Evolutionary conservation across 2,329 filamentous ascomycete species (phyloP), one percentile per base, ranked within the genome.

Genomic region (Myriosclerotinia scirpicola): DNA sequence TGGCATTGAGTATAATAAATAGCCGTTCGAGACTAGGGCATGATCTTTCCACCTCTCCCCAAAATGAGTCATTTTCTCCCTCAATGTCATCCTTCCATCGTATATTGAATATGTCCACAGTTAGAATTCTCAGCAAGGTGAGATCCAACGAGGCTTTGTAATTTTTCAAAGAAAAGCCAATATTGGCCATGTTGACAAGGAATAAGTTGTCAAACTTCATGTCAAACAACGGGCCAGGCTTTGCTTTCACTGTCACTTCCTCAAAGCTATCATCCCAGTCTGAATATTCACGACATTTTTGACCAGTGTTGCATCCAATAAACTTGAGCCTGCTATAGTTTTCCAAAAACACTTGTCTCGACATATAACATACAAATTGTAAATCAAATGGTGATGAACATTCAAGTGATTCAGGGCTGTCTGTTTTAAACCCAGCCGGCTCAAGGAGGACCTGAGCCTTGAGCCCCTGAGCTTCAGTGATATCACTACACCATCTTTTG

Each of bases 161-260:
- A 12, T 1, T 20, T 2, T 11, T 1, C 3, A 7, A 9, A 9
- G 14, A 9, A 0, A 2, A 8, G 20, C 15, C 0, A 36, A 22
- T 22, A 2, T 1, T 3, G 34, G 1, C 22, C 0, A 60, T n/a
- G 2, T 60, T 36, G 14, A 30, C 9, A 20, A 60, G 7, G 15
- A 48, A 6, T 26, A 60, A 48, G 1, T 14, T 38, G 20, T 60
- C 30, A 8, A 36, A n/a, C 2, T 15, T n/a, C 30, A 3, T 38
- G n/a, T 60, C 42, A 9, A 60, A 22, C 30, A 9, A 48, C 6
- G 34, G 34, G 4, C 42, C 20, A 4, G 3, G 14, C 2, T 6
- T 22, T 17, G 4, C 14, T 4, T 4, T 17, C 14, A 50, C 30
- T 9, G 14, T 12, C 4, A 50, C 30, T 9, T 36, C 4, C 20